Conservation (phyloP, 495 filamentous ascomycete species). For the Cetradonia linearis region DNA sequence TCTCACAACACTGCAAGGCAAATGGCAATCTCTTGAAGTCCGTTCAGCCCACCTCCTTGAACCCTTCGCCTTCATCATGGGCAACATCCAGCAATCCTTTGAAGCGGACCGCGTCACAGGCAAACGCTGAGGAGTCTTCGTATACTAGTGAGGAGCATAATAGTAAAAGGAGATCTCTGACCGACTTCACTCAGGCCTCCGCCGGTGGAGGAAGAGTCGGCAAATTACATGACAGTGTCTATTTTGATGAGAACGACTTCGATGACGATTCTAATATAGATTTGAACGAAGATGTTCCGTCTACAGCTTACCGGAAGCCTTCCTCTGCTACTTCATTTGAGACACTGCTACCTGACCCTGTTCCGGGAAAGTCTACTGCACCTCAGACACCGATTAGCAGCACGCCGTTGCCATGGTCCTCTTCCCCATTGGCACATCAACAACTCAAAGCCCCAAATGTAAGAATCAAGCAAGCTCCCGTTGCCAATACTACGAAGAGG, state of each 20-base stretch:
- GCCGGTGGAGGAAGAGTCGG: slow-evolving; percentile 17
- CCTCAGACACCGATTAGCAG: slow-evolving; percentile 16
- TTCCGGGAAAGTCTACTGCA: neutral
- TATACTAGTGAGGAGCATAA: slow-evolving; percentile 11
- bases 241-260: slow-evolving; percentile 48
- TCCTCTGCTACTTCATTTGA: neutral
- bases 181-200: slow-evolving; percentile 12
- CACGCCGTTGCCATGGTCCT: slow-evolving; percentile 28
- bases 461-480: slow-evolving; percentile 23
- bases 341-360: slow-evolving; percentile 19
- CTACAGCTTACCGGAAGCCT: slow-evolving; percentile 1
- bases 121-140: slow-evolving; percentile 6
- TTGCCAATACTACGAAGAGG: slow-evolving; percentile 37
- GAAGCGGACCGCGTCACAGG: slow-evolving; percentile 24
- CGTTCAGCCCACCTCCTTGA: slow-evolving; percentile 11
- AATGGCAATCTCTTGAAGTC: slow-evolving; percentile 20
- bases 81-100: slow-evolving; percentile 16
- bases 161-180: neutral
- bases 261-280: slow-evolving; percentile 43
- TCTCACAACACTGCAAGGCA: slow-evolving; percentile 12
- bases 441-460: slow-evolving; percentile 9
- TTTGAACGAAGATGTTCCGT: slow-evolving; percentile 25
- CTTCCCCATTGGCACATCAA: slow-evolving; percentile 27
- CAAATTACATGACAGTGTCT: slow-evolving; percentile 30
- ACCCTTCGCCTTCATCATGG: slow-evolving; percentile 13